Evolutionary conservation across 78 protist species (phyloP).

Genomic region (Protostelium mycophagum): DNA sequence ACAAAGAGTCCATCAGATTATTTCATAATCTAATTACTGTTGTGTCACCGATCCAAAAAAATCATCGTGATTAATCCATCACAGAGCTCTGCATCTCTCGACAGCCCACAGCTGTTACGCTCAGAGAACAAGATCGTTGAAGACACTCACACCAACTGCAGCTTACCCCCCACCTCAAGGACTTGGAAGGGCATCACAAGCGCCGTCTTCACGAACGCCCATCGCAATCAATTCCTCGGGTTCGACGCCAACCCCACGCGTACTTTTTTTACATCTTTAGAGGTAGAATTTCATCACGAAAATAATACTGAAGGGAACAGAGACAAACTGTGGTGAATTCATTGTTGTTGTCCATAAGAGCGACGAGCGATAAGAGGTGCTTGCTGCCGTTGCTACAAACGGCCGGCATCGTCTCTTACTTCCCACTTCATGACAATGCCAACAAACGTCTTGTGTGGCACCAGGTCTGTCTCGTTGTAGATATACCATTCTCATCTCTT

Average conservation of each 20-base stretch:
- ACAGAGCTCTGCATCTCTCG: no score
- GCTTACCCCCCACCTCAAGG: neutral
- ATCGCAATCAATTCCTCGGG: neutral
- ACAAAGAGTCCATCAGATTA: no score
- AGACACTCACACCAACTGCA: no score
- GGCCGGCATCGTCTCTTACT: neutral
- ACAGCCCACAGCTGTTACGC: no score
- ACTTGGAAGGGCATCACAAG: neutral
- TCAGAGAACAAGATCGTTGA: no score
- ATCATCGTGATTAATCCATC: no score
- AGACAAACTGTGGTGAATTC: neutral
- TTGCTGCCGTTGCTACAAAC: neutral
- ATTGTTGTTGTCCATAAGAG: neutral
- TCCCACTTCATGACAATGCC: neutral
- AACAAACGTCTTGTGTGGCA: neutral
- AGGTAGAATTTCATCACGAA: neutral
- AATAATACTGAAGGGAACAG: neutral
- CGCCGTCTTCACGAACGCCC: neutral
- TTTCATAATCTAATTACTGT: no score
- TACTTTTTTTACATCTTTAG: neutral
- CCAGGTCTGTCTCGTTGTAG: no score
- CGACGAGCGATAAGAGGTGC: neutral
- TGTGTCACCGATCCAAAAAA: no score
- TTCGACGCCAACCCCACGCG: neutral
- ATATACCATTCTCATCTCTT: no score